Conservation (phyloP, 2,329 filamentous ascomycete species). For the Albifimbria verrucaria region DNA sequence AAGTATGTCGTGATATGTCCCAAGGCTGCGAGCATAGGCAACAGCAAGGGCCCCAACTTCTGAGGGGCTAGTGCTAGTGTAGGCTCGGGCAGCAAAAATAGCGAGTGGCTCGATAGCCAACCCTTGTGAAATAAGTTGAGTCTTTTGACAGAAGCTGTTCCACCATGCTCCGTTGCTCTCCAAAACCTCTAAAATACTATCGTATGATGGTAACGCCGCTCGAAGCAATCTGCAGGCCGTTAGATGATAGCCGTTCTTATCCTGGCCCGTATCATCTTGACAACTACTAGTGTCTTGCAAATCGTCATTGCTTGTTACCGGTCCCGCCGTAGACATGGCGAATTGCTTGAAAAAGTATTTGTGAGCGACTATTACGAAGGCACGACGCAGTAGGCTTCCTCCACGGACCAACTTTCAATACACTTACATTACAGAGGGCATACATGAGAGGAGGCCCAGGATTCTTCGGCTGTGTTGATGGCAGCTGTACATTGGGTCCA, state of each 20-base stretch:
- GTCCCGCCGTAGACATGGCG: too few species aligned
- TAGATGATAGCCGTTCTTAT: neutral
- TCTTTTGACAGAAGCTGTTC: conserved; percentile 37
- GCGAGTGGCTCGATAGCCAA: conserved; percentile 24
- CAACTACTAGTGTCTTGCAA: too few species aligned
- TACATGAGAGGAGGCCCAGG: too few species aligned
- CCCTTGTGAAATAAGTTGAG: conserved; percentile 29
- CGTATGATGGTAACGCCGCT: conserved; percentile 14
- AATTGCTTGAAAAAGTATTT: too few species aligned
- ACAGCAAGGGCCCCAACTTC: conserved; percentile 33
- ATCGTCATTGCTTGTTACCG: too few species aligned
- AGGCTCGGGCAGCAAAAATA: conserved; percentile 32
- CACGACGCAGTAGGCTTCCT: too few species aligned
- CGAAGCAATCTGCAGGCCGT: conserved; percentile 10
- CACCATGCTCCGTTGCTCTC: conserved; percentile 33
- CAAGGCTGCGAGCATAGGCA: conserved; percentile 31
- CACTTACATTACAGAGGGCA: too few species aligned
- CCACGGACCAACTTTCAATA: too few species aligned
- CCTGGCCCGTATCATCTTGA: too few species aligned
- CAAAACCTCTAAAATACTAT: conserved; percentile 11
- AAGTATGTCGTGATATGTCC: conserved; percentile 29
- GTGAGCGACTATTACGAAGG: too few species aligned
- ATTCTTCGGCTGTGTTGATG: too few species aligned
- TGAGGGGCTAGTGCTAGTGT: conserved; percentile 31
- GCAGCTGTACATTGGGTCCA: too few species aligned